Evolutionary conservation across 768 basidiomycete species (phyloP), one percentile per base, ranked within the genome.

Genomic region (Boletus rubroflammeus): DNA sequence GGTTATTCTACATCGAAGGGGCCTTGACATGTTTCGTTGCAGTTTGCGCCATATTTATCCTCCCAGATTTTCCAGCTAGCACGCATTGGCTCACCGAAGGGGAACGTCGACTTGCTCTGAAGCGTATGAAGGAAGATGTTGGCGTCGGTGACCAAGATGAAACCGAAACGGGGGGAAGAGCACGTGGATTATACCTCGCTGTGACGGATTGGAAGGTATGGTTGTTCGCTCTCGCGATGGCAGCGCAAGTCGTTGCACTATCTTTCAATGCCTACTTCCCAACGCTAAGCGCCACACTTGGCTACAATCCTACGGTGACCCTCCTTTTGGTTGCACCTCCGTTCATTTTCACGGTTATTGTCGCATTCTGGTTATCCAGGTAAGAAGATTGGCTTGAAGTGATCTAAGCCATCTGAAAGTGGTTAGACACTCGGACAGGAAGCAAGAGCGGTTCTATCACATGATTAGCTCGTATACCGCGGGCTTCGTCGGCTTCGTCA

Each of bases 191-290:
- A 8, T 60, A 70, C 31, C 67, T 85, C 57, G 86, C 88, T n/a
- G 38, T 90, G 53, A 76, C 73, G 23, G 91, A 93, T 64, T 83
- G 84, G 86, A 88, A 83, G 68, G 86, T 93, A 35, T 93, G 88
- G 86, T 85, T 81, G 79, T 76, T 93, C 42, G 78, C 88, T 17
- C 54, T 90, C 26, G 78, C 84, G 13, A 41, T 57, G 51, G n/a
- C 58, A 3, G 46, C 64, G 6, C 49, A 60, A 63, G 65, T 59
- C 13, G 67, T 85, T 38, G 81, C 85, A 11, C 63, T 89, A 6
- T 83, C 83, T 10, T 92, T 92, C 78, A 86, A 87, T 66, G 85
- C 83, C n/a, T 90, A 84, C 69, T 92, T 91, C 74, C 88, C 86
- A 23, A 89, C 90, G 0, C 72, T 93, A 53, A 83, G 79, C 36